Base-by-base conservation (phyloP, 148 eudicot genomes). In the Chenopodium quinoa region DNA sequence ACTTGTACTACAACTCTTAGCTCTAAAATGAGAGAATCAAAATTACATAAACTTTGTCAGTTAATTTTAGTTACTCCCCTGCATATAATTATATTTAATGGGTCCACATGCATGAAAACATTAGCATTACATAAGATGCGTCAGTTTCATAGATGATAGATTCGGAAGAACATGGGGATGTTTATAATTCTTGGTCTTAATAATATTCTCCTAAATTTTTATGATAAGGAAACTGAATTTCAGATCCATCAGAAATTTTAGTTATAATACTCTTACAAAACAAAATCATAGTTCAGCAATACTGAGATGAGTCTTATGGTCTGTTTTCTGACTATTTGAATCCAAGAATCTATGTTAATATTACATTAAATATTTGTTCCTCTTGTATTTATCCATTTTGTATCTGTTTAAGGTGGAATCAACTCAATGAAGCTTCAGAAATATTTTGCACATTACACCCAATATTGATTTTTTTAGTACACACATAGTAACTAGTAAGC, bases 161-260 rank as follows among this genome's bases (percentile, higher is more conserved):
- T 82, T 78, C 72, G 73, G 80, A 82, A 47, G 58, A 82, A 85
- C 87, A 79, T 85, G 82, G 82, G 79, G 37, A 58, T 73, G 54
- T 9, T 22, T 12, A 66, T 37, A 22, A 20, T 0, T 63, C 4
- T 1, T 50, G n/a, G 2, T 23, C 56, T 1, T 14, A 73, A 13
- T 3, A 37, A 52, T 71, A 20, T 47, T 11, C 34, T 6, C 6
- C 71, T 16, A 25, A 67, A 71, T 68, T 17, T 44, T 37, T 9
- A 25, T 67, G 46, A 63, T 29, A 34, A 58, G 34, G 31, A 46
- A 66, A n/a, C 44, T 32, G 47, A 71, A 25, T 65, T 13, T 14
- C 31, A 76, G 68, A 82, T 76, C 78, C 1, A 71, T 44, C 73
- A 47, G 25, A 78, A 58, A 12, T 50, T 40, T 40, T 52, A 75